These are phyloP conservation scores for Pascua sp. DNA, from an alignment of 1,284 basidiomycete species.

Conservation along the genomic window DNA sequence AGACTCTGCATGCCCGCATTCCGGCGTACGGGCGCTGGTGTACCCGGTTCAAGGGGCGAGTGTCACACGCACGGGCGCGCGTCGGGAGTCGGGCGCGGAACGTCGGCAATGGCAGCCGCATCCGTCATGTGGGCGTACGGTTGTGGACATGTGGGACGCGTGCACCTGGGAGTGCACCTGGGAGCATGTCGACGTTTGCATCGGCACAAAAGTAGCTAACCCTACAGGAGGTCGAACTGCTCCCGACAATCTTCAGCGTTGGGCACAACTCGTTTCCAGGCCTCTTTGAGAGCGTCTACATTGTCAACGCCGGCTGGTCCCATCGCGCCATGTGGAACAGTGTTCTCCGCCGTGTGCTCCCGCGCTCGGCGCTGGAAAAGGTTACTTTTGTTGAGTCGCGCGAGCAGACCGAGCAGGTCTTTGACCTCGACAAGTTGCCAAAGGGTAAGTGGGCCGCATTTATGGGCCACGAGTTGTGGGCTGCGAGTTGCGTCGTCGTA, in stretches of 20 bases:
- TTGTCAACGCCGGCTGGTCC: slow-evolving; percentile 54
- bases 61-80: too few relatives aligned
- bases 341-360: slow-evolving; percentile 51
- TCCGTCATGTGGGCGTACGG: too few relatives aligned
- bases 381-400: slow-evolving; percentile 47
- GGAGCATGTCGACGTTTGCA: too few relatives aligned
- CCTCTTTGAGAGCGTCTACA: slow-evolving; percentile 46
- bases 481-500: too few relatives aligned
- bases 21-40: too few relatives aligned
- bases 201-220: slow-evolving; percentile 2
- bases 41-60: too few relatives aligned
- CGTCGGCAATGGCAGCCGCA: too few relatives aligned
- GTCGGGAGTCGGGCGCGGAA: too few relatives aligned
- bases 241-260: slow-evolving; percentile 42
- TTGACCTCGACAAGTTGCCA: slow-evolving; percentile 37
- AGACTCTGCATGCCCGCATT: too few relatives aligned
- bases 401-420: slow-evolving; percentile 26
- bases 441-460: slow-evolving; percentile 17
- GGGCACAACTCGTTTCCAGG: slow-evolving; percentile 48
- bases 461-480: too few relatives aligned
- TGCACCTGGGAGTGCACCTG: neutral
- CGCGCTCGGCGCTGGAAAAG: slow-evolving; percentile 51
- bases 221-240: slow-evolving; percentile 45
- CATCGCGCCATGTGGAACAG: slow-evolving; percentile 53
- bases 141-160: too few relatives aligned